These are phyloP conservation scores for Cantharellus anzutake DNA, from an alignment of 768 basidiomycete species.

Conservation along the genomic window DNA sequence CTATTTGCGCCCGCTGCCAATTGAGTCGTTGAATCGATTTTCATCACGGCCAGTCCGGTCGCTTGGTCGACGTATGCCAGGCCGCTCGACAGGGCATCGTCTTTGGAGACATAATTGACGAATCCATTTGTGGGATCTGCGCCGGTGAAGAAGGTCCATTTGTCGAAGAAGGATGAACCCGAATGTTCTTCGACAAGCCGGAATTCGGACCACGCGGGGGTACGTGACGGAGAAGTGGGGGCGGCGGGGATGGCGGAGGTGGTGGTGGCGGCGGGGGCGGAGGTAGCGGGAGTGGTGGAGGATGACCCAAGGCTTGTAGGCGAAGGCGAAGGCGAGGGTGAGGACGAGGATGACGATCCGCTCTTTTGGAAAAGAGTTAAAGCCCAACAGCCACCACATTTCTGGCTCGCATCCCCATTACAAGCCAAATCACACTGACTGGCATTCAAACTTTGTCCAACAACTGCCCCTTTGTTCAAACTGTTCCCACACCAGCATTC, in stretches of 20 bases:
- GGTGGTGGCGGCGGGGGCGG: too few species aligned
- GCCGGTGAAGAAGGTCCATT: conserved; percentile 15
- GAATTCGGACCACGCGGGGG: neutral
- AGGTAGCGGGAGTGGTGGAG: too few species aligned
- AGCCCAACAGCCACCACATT: neutral
- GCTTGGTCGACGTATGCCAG: conserved; percentile 39
- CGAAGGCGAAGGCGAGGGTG: neutral
- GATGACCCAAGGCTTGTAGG: neutral
- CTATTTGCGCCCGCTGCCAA: conserved; percentile 35
- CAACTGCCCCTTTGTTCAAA: neutral
- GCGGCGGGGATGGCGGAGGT: too few species aligned
- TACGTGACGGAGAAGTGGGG: neutral
- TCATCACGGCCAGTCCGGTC: conserved; percentile 37
- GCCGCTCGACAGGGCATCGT: conserved; percentile 29
- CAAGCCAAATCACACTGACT: conserved; percentile 1
- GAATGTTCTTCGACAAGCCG: neutral
- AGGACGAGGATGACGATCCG: neutral
- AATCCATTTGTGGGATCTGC: conserved; percentile 51
- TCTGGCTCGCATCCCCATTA: neutral
- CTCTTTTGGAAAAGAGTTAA: neutral
- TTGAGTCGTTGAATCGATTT: conserved; percentile 37
- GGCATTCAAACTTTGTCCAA: neutral
- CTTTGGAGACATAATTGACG: conserved; percentile 37
- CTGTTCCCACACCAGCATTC: conserved; percentile 9
- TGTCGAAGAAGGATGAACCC: conserved; percentile 7